phyloP scores from a whole-genome alignment of 2,329 filamentous ascomycete species.

The Cytospora chrysosperma region DNA sequence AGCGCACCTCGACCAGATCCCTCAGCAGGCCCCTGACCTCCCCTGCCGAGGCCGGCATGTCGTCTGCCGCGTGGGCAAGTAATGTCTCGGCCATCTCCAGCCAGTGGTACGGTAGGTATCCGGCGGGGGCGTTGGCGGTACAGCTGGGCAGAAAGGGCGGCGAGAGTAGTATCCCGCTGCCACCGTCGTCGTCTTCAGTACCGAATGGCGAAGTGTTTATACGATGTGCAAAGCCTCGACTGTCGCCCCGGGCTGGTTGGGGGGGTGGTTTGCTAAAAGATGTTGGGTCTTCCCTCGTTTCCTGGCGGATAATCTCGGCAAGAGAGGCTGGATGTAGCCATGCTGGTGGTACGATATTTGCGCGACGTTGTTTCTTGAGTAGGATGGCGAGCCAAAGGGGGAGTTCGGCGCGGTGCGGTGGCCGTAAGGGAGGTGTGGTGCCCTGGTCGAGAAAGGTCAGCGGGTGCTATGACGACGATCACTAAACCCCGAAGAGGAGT shows the following conservation, averaged over 20 bases:
- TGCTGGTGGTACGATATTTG: conserved; percentile 86
- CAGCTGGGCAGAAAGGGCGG: conserved; percentile 79
- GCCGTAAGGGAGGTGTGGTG: conserved; percentile 70
- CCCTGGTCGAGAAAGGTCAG: conserved; percentile 55
- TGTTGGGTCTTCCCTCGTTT: conserved; percentile 68
- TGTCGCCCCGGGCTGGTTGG: conserved; percentile 54
- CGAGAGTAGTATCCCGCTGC: conserved; percentile 42
- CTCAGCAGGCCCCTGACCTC: conserved; percentile 72
- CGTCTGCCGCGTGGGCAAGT: conserved; percentile 80
- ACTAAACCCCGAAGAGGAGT: no score
- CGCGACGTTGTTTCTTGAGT: conserved; percentile 89
- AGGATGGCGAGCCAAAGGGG: conserved; percentile 95
- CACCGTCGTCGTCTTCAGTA: conserved; percentile 29
- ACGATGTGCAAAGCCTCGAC: conserved; percentile 43
- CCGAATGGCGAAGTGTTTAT: conserved; percentile 28
- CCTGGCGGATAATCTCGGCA: conserved; percentile 72
- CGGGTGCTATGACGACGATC: conserved; percentile 16
- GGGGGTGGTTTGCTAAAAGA: conserved; percentile 78
- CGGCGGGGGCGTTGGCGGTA: conserved; percentile 65
- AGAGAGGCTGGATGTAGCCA: conserved; percentile 83
- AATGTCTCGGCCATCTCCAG: conserved; percentile 86
- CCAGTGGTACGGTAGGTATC: conserved; percentile 90
- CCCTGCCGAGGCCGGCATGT: conserved; percentile 68
- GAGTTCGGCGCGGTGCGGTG: conserved; percentile 74
- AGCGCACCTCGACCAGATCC: conserved; percentile 82